A percentile compares a stretch with the other conserved stretches of the same genome.
Evolutionary conservation across 192 early-diverging fungal genomes (phyloP).

Genomic region (Backusella westeae): DNA sequence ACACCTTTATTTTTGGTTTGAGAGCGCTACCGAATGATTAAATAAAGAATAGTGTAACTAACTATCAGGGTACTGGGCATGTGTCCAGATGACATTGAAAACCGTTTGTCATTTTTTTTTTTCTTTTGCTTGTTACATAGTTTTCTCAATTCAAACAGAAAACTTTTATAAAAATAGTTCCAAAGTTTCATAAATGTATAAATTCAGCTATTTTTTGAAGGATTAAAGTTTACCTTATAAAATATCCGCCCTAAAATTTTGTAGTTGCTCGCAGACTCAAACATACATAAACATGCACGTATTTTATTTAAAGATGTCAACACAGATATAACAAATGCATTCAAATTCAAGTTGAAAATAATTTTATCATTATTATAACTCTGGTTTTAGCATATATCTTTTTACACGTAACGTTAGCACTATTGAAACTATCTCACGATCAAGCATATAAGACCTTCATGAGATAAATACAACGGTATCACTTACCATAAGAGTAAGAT

Average conservation of each 20-base stretch:
- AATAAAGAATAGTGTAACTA: neutral
- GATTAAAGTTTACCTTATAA: conserved; percentile 2
- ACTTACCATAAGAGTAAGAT: conserved; percentile 6
- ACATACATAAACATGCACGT: neutral
- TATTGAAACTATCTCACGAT: neutral
- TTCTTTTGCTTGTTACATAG: neutral
- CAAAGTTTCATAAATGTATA: neutral
- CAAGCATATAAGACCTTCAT: neutral
- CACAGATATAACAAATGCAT: neutral
- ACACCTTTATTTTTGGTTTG: neutral
- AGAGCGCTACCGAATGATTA: neutral
- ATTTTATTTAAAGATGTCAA: neutral
- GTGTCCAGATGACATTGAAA: neutral
- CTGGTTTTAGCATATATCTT: neutral
- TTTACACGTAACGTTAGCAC: neutral
- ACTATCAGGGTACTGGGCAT: neutral
- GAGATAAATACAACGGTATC: neutral
- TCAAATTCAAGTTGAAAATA: neutral
- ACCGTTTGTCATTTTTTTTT: neutral
- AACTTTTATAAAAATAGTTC: neutral
- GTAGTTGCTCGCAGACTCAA: neutral
- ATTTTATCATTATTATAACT: neutral
- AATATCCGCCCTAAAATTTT: neutral
- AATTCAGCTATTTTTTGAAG: neutral
- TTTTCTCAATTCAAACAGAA: neutral